Evolutionary conservation across 163 green algal species (phyloP), one percentile per base, ranked within the genome.

Genomic region (Chlamydomonas reinhardtii): DNA sequence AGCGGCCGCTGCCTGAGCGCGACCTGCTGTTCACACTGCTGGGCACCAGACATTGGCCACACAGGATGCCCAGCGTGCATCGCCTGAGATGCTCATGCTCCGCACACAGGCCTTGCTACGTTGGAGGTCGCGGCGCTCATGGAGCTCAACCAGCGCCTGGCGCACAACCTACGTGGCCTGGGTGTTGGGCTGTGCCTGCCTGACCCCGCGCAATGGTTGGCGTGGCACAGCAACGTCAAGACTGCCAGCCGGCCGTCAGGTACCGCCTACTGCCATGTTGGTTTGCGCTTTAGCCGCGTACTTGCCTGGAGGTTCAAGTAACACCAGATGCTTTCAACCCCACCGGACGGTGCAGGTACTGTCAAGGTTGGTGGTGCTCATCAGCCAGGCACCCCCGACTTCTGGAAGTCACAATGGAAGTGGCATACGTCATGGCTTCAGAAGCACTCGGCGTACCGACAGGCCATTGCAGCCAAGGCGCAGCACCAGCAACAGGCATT

Each of bases 221-320:
- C 68, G 32, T 91, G 87, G 87, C 87, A 91, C 64, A 61, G 74
- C 52, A 91, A 86, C 62, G 59, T 91, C 1, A 43, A 32, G 54
- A 86, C 79, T 3, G 8, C 54, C 25, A 17, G 48, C 52, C 52
- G 79, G 27, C 79, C 68, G 0, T 73, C 69, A 56, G 79, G 79
- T 75, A 31, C 15, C 64, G 19, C 9, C n/a, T n/a, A n/a, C n/a
- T n/a, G n/a, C n/a, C n/a, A n/a, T 35, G 72, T 66, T 16, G 17
- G 0, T 68, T 17, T 56, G 48, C 48, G 14, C 43, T 35, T 14
- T 22, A 11, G 16, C 9, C 15, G n/a, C 11, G 65, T 72, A 43
- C 6, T 48, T 5, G 39, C 39, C 5, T 8, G 39, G 39, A 8
- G 5, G 39, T 48, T 8, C 39, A 48, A 48, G 5, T 48, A 14